Conservation (phyloP, 805 yeast species). For the Kodamaea neixiangensis region DNA sequence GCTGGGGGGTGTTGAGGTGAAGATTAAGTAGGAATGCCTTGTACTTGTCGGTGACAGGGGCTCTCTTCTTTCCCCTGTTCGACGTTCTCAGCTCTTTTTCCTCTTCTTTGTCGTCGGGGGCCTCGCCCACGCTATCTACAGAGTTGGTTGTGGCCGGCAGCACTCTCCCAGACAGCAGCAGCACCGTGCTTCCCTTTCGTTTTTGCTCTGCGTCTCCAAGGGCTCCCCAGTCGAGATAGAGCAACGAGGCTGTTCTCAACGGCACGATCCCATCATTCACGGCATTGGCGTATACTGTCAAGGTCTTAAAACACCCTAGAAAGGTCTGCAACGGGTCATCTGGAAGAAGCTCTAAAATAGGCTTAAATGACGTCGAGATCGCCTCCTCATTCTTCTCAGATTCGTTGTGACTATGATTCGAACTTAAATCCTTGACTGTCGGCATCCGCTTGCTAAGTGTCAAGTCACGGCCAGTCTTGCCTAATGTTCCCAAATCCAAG, state of each 20-base stretch:
- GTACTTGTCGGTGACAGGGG: background rate
- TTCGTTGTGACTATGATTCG: slow-evolving; percentile 13
- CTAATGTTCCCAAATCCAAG: slow-evolving; percentile 45
- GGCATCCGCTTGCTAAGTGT: slow-evolving; percentile 39
- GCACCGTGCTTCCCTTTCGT: slow-evolving; percentile 8
- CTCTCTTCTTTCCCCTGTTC: background rate
- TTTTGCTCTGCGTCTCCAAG: slow-evolving; percentile 36
- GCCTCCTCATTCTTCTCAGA: background rate
- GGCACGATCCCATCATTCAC: slow-evolving; percentile 50
- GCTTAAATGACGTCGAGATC: slow-evolving; percentile 24
- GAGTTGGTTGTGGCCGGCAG: background rate
- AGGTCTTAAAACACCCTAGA: slow-evolving; percentile 30
- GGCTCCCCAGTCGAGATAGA: slow-evolving; percentile 45
- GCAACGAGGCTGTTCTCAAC: slow-evolving; percentile 42
- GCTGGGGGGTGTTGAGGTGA: background rate
- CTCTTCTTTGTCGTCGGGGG: slow-evolving; percentile 2
- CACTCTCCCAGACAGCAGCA: background rate
- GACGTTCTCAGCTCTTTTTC: background rate
- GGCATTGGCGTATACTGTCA: slow-evolving; percentile 46
- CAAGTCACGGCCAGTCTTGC: slow-evolving; percentile 47
- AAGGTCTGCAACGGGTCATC: slow-evolving; percentile 39
- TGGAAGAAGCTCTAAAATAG: slow-evolving; percentile 42
- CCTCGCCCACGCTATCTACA: slow-evolving; percentile 8
- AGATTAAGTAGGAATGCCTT: slow-evolving; percentile 3
- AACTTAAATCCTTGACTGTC: slow-evolving; percentile 18